Evolutionary conservation across 2,329 filamentous ascomycete species (phyloP).

Genomic region (Cordyceps cicadae): DNA sequence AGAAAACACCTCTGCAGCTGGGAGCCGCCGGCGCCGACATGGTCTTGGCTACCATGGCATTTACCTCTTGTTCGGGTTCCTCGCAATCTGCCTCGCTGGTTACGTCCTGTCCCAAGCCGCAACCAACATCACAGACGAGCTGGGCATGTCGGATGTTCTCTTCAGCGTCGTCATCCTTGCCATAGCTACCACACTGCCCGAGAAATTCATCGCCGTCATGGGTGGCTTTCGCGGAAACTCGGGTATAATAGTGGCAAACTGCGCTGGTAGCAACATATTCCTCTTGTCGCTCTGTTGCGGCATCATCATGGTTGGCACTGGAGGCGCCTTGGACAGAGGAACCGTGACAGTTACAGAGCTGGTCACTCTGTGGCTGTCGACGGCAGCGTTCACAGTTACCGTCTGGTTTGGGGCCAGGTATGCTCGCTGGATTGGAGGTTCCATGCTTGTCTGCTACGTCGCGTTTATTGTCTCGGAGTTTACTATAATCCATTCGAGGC

Average conservation of each 20-base stretch:
- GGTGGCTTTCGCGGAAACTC: slow-evolving; percentile 38
- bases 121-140: slow-evolving; percentile 31
- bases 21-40: slow-evolving; percentile 16
- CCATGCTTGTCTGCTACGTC: slow-evolving; percentile 13
- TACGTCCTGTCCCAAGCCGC: slow-evolving; percentile 41
- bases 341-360: slow-evolving; percentile 14
- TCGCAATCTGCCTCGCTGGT: slow-evolving; percentile 37
- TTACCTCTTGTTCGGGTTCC: slow-evolving; percentile 36
- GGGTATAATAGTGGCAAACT: slow-evolving; percentile 44
- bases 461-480: slow-evolving; percentile 11
- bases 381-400: slow-evolving; percentile 14
- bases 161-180: slow-evolving; percentile 40
- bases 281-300: slow-evolving; percentile 44
- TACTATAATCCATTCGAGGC: no score
- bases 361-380: slow-evolving; percentile 15
- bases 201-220: slow-evolving; percentile 43
- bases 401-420: slow-evolving; percentile 15
- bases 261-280: slow-evolving; percentile 47
- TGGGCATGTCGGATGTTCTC: slow-evolving; percentile 36
- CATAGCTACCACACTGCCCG: slow-evolving; percentile 45
- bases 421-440: slow-evolving; percentile 11
- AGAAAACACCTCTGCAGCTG: no score
- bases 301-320: slow-evolving; percentile 20
- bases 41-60: slow-evolving; percentile 14
- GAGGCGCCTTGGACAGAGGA: slow-evolving; percentile 9